Percentiles rank a stretch among this genome's conserved stretches.
Evolutionary conservation across 2,329 filamentous ascomycete species (phyloP).

Genomic region (Aspergillus brunneoviolaceus): DNA sequence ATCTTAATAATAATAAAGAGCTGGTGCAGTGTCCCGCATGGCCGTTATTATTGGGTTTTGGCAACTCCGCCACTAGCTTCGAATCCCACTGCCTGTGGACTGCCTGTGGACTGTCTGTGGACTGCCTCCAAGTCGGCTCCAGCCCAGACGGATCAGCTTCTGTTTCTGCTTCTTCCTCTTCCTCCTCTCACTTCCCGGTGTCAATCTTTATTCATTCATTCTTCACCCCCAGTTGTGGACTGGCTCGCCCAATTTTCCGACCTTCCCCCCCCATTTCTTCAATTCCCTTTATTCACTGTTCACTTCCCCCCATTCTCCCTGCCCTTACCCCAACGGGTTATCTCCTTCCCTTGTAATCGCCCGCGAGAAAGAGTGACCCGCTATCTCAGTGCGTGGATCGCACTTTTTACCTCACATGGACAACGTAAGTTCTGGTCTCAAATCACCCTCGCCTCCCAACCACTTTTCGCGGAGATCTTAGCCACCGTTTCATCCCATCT

Average conservation of each 20-base stretch:
- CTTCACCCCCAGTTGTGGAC: conserved; percentile 21
- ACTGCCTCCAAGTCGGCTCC: background rate
- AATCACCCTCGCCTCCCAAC: background rate
- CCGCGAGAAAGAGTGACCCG: conserved; percentile 26
- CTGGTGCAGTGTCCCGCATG: conserved; percentile 16
- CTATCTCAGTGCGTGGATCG: conserved; percentile 32
- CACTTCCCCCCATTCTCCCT: background rate
- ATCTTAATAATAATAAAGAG: conserved; percentile 18
- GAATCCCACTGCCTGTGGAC: conserved; percentile 23
- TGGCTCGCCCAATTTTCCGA: conserved; percentile 7
- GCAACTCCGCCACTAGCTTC: conserved; percentile 27
- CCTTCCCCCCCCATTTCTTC: conserved; percentile 19
- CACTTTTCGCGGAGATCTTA: background rate
- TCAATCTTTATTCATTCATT: conserved; percentile 1
- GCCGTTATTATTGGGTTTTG: conserved; percentile 24
- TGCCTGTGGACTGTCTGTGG: conserved; percentile 18
- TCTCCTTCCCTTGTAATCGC: conserved; percentile 11
- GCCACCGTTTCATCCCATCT: background rate
- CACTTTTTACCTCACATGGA: conserved; percentile 44
- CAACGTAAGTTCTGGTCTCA: conserved; percentile 39
- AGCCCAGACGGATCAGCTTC: background rate
- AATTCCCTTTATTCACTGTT: conserved; percentile 3
- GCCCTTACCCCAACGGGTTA: background rate
- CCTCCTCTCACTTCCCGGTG: conserved; percentile 21
- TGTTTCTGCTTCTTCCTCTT: conserved; percentile 11